Conservation (phyloP, 192 early-diverging fungal species). For the Dimargaris verticillata region DNA sequence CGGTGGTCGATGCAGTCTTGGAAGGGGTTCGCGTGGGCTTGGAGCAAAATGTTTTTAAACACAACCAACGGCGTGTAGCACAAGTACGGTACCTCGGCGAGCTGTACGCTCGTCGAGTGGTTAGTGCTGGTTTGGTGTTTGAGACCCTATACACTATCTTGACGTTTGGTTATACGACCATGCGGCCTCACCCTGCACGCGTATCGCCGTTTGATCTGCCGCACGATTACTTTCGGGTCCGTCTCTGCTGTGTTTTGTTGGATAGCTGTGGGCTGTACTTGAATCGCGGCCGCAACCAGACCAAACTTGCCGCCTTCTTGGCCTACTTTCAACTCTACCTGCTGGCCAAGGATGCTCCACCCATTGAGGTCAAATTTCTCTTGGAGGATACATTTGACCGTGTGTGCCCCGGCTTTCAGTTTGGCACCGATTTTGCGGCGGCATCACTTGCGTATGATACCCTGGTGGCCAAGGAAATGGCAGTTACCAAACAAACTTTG, state of each 20-base stretch:
- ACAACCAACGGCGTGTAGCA: conserved; percentile 80
- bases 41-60: conserved; percentile 83
- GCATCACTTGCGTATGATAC: conserved; percentile 49
- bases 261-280: conserved; percentile 78
- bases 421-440: conserved; percentile 37
- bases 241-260: conserved; percentile 70
- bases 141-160: conserved; percentile 73
- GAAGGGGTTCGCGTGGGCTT: conserved; percentile 81
- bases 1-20: conserved; percentile 68
- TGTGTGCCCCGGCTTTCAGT: conserved; percentile 30
- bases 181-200: conserved; percentile 28
- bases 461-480: conserved; percentile 31
- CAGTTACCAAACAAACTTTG: conserved; percentile 13
- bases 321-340: conserved; percentile 83
- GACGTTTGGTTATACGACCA: conserved; percentile 65
- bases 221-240: conserved; percentile 82
- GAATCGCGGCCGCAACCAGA: conserved; percentile 40
- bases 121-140: conserved; percentile 62
- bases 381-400: conserved; percentile 63
- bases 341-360: conserved; percentile 56
- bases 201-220: conserved; percentile 54
- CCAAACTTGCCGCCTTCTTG: conserved; percentile 56
- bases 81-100: conserved; percentile 76
- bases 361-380: conserved; percentile 81
- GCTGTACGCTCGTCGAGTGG: conserved; percentile 76